Conservation (phyloP, 2,329 filamentous ascomycete genomes). For the Colletotrichum simmondsii region DNA sequence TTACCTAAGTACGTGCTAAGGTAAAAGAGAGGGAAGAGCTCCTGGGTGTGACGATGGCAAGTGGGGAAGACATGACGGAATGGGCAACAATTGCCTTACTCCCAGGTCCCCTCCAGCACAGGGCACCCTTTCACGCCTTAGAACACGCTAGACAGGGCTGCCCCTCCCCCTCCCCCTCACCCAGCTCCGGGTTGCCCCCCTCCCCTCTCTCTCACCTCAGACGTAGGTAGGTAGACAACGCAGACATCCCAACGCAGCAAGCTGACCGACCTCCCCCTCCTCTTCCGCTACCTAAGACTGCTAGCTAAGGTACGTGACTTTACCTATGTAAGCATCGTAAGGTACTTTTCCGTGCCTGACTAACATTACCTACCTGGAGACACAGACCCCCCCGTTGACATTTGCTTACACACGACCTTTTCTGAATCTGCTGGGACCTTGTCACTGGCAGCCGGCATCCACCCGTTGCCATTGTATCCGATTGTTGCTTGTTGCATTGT, state of each 20-base stretch:
- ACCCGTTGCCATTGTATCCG: conserved; percentile 4
- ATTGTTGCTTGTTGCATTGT: not conserved
- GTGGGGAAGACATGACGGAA: not conserved
- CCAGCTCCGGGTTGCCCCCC: not conserved
- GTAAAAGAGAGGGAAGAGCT: not conserved
- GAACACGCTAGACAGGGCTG: conserved; percentile 2
- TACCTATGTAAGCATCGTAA: not conserved
- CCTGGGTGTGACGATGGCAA: not conserved
- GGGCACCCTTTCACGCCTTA: not conserved
- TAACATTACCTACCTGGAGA: not conserved
- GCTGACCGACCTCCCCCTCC: not conserved
- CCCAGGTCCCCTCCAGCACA: not conserved
- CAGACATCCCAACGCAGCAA: not conserved
- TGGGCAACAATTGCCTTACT: not conserved
- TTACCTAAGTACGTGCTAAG: too few relatives aligned
- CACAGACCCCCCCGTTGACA: not conserved
- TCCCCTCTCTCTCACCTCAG: not conserved
- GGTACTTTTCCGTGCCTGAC: conserved; percentile 3
- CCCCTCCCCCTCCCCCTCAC: conserved; percentile 1
- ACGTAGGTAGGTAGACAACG: not conserved
- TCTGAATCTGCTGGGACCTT: not conserved
- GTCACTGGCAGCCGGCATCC: not conserved
- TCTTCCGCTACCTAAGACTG: not conserved
- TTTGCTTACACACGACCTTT: conserved; percentile 4
- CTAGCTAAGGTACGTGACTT: too few relatives aligned